Conservation (phyloP, 768 basidiomycete species). For the Hortiboletus campestris region DNA sequence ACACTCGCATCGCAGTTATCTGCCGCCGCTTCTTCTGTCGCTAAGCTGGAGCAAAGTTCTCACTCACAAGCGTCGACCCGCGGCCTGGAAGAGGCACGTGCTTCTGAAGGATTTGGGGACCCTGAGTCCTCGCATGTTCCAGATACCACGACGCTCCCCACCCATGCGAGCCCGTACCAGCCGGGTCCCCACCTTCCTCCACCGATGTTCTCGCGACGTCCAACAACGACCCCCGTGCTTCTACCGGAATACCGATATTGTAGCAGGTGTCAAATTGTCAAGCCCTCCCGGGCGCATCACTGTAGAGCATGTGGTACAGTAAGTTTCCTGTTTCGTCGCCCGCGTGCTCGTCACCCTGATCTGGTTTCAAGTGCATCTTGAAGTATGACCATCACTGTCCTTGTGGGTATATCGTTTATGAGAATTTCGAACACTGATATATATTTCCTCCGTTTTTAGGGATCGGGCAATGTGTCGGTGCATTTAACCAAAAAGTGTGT, state of each 20-base stretch:
- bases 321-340: slow-evolving; percentile 26
- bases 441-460: slow-evolving; percentile 38
- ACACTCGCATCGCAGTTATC: slow-evolving; percentile 1
- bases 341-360: background rate
- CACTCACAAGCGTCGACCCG: slow-evolving; percentile 20
- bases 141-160: slow-evolving; percentile 1
- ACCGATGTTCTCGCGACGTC: slow-evolving; percentile 29
- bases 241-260: slow-evolving; percentile 70
- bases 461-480: slow-evolving; percentile 95
- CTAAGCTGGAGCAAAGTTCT: slow-evolving; percentile 10
- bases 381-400: slow-evolving; percentile 91
- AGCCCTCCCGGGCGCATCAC: slow-evolving; percentile 77
- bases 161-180: slow-evolving; percentile 11
- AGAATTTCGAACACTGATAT: background rate
- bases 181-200: slow-evolving; percentile 7
- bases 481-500: slow-evolving; percentile 86
- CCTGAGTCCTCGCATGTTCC: slow-evolving; percentile 11
- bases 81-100: slow-evolving; percentile 21
- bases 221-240: slow-evolving; percentile 46
- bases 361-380: slow-evolving; percentile 59
- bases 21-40: slow-evolving; percentile 9
- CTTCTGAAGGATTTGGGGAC: background rate
- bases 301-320: slow-evolving; percentile 83
- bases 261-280: slow-evolving; percentile 56
- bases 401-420: slow-evolving; percentile 46